These are phyloP conservation scores for Moesziomyces antarcticus DNA, from an alignment of 1,284 basidiomycete species.

Conservation along the genomic window DNA sequence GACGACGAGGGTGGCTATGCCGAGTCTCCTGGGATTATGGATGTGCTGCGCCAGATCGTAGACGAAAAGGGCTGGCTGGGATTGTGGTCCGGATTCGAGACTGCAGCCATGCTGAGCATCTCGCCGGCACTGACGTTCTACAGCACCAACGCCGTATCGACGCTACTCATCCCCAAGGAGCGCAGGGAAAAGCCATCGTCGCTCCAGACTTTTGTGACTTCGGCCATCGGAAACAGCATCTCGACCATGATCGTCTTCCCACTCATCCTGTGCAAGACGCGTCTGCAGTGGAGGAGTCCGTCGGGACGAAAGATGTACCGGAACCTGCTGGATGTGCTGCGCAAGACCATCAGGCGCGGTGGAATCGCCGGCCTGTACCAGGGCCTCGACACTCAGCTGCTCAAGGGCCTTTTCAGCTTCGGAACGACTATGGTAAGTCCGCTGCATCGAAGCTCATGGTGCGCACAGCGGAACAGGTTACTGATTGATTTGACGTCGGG, in stretches of 20 bases:
- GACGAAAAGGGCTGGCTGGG: constrained; percentile 67
- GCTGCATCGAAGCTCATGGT: no score
- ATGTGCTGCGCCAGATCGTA: constrained; percentile 65
- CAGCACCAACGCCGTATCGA: constrained; percentile 48
- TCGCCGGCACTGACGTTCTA: constrained; percentile 70
- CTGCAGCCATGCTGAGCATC: constrained; percentile 66
- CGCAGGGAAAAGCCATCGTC: constrained; percentile 49
- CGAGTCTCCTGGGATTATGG: constrained; percentile 54
- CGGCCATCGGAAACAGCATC: constrained; percentile 69
- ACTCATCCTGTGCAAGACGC: constrained; percentile 69
- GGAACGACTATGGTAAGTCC: constrained; percentile 58
- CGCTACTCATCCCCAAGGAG: constrained; percentile 58
- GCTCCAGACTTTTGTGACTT: constrained; percentile 69
- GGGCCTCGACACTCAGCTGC: constrained; percentile 57
- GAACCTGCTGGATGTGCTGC: constrained; percentile 55
- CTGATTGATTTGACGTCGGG: constrained; percentile 1
- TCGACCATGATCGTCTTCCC: constrained; percentile 68
- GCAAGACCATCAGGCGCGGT: constrained; percentile 48
- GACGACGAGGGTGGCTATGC: constrained; percentile 65
- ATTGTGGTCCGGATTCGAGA: constrained; percentile 68
- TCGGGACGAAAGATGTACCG: constrained; percentile 61
- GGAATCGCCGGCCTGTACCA: constrained; percentile 57
- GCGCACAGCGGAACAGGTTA: background rate
- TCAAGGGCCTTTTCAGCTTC: constrained; percentile 58
- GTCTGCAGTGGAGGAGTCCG: constrained; percentile 67